Evolutionary conservation across 2,329 filamentous ascomycete genomes (phyloP).

Genomic region (Aspergillus pseudonomiae): DNA sequence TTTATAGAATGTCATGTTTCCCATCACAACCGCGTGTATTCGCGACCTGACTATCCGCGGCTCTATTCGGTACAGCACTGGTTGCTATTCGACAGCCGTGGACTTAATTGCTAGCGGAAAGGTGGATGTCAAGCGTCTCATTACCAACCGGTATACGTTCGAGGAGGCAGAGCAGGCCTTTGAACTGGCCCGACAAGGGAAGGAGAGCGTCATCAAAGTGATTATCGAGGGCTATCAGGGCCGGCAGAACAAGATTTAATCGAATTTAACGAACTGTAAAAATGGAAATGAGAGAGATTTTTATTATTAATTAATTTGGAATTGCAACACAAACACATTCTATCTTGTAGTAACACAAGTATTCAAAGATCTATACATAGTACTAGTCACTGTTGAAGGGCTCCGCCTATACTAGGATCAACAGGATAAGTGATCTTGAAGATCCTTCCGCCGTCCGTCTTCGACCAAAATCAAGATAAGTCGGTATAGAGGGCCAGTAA

Average conservation of each 20-base stretch:
- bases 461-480: not conserved
- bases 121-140: slow-evolving; percentile 39
- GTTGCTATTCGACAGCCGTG: slow-evolving; percentile 55
- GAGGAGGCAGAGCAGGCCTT: slow-evolving; percentile 55
- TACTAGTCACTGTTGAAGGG: not conserved
- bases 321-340: fast-evolving
- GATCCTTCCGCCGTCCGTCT: no score
- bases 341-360: not conserved
- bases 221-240: slow-evolving; percentile 34
- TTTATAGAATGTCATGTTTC: slow-evolving; percentile 51
- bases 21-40: slow-evolving; percentile 55
- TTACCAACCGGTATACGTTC: slow-evolving; percentile 47
- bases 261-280: not conserved
- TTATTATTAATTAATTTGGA: fast-evolving
- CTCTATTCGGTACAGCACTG: slow-evolving; percentile 55
- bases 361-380: fast-evolving
- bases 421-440: not conserved
- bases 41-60: slow-evolving; percentile 54
- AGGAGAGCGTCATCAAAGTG: slow-evolving; percentile 47
- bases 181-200: slow-evolving; percentile 45
- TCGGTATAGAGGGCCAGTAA: not conserved
- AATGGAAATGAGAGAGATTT: not conserved
- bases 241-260: not conserved
- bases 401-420: not conserved
- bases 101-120: slow-evolving; percentile 55